Percentiles rank a stretch among this genome's conserved stretches.
Evolutionary conservation across 2,329 filamentous ascomycete genomes (phyloP).

Genomic region (Ophiostoma triangulosporum): DNA sequence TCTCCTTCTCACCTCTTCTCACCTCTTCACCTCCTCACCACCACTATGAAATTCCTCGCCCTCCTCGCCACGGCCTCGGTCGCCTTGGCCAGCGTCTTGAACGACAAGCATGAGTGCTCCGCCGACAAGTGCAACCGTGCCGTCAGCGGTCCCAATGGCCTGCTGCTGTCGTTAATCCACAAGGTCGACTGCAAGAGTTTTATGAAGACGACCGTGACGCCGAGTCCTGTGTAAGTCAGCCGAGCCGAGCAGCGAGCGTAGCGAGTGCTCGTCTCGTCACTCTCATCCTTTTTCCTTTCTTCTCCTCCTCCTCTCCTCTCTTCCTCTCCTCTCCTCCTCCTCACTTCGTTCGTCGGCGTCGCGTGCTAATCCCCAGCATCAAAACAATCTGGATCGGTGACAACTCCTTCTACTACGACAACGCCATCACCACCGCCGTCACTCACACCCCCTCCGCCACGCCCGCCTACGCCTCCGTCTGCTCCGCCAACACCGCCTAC

Average conservation of each 20-base stretch:
- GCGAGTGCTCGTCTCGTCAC: not conserved
- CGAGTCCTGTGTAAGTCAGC: conserved; percentile 27
- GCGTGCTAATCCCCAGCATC: conserved; percentile 1
- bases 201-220: conserved; percentile 26
- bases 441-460: conserved; percentile 21
- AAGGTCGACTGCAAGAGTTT: conserved; percentile 18
- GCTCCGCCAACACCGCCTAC: conserved; percentile 23
- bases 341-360: not conserved
- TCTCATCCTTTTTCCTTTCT: not conserved
- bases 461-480: conserved; percentile 28
- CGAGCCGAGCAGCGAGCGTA: not conserved
- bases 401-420: not conserved
- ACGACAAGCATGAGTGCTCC: conserved; percentile 21
- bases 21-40: not conserved
- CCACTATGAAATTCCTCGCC: conserved; percentile 27
- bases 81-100: conserved; percentile 19
- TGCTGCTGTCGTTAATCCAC: conserved; percentile 26
- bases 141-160: conserved; percentile 31
- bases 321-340: not conserved
- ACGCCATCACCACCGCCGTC: conserved; percentile 25
- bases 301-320: not conserved
- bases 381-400: conserved; percentile 9
- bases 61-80: conserved; percentile 25
- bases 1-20: no score
- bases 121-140: conserved; percentile 35